Evolutionary conservation across 1,284 basidiomycete genomes (phyloP).

Genomic region (Meira nashicola): DNA sequence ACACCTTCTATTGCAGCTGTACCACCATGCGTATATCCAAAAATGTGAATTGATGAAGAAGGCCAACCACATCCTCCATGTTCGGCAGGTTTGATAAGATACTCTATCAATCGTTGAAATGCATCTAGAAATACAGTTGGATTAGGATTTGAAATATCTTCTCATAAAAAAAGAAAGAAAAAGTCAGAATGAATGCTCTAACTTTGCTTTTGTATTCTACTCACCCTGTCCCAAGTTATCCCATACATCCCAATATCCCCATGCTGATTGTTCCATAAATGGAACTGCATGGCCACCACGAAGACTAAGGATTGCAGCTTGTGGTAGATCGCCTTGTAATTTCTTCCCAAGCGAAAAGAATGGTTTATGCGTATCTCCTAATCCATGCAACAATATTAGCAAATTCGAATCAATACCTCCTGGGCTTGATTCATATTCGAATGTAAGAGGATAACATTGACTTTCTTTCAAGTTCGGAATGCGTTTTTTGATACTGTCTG

Average conservation of each 20-base stretch:
- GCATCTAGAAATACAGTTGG: background rate
- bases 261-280: background rate
- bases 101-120: background rate
- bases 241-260: constrained; percentile 5
- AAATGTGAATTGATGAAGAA: background rate
- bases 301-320: background rate
- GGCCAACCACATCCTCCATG: background rate
- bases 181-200: background rate
- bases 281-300: background rate
- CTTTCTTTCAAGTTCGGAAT: background rate
- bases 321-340: constrained; percentile 2
- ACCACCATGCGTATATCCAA: background rate
- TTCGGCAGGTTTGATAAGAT: background rate
- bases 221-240: background rate
- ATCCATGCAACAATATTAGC: background rate
- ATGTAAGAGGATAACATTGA: background rate
- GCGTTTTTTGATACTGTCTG: background rate
- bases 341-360: background rate
- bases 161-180: too few relatives aligned
- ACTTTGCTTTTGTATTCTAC: background rate
- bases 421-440: background rate
- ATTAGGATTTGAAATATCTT: background rate
- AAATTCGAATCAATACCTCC: constrained; percentile 3
- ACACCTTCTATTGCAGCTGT: background rate
- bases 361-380: background rate